phyloP scores from a whole-genome alignment of 805 yeast genomes.

The Kockiozyma suomiensis region DNA sequence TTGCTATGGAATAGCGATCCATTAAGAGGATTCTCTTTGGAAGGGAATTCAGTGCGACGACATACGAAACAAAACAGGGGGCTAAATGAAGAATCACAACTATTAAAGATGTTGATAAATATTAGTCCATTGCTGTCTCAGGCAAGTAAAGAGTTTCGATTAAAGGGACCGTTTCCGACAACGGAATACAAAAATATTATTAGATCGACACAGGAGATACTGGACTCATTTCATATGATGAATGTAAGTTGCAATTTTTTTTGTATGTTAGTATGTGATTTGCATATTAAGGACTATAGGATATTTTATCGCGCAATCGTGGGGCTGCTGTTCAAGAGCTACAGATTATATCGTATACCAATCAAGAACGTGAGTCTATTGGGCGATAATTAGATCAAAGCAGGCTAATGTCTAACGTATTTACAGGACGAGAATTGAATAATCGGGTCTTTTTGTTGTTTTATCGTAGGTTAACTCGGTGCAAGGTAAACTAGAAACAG shows the following conservation, averaged over 20 bases:
- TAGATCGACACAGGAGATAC: constrained; percentile 59
- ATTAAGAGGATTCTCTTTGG: constrained; percentile 39
- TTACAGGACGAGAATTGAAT: constrained; percentile 61
- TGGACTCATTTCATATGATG: constrained; percentile 76
- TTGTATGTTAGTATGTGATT: neutral
- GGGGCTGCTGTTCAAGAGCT: constrained; percentile 55
- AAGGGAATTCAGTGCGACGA: neutral
- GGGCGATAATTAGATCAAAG: neutral
- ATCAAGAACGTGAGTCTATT: constrained; percentile 31
- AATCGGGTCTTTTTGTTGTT: constrained; percentile 73
- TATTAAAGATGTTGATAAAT: constrained; percentile 34
- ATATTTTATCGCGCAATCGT: constrained; percentile 64
- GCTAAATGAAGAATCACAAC: constrained; percentile 19
- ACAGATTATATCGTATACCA: constrained; percentile 57
- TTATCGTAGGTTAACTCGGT: constrained; percentile 47
- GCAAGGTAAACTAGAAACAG: neutral
- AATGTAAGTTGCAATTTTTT: constrained; percentile 48
- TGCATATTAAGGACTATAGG: neutral
- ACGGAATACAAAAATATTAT: constrained; percentile 55
- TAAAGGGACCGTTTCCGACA: constrained; percentile 72
- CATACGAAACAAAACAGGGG: neutral
- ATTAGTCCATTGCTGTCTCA: constrained; percentile 31
- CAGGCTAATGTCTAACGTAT: neutral
- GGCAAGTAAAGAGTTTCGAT: constrained; percentile 59
- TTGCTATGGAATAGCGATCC: constrained; percentile 80